Evolutionary conservation across 768 basidiomycete species (phyloP), one percentile per base, ranked within the genome.

Genomic region (Leccinum subtestaceum): DNA sequence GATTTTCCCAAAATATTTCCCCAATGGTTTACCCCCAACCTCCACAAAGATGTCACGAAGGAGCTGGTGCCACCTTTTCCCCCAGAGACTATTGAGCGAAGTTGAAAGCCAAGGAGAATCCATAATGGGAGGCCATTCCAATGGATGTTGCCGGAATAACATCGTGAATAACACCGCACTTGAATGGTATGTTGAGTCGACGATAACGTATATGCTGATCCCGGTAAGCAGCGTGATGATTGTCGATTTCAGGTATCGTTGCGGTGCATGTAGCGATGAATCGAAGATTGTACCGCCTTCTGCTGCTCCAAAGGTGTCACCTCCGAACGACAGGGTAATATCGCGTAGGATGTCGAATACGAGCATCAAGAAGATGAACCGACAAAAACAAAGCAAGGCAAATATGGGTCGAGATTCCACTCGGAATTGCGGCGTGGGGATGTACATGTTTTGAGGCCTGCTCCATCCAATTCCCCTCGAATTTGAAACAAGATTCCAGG

Each of bases 61-160:
- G 5, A 84, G 59, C 64, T 88, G 87, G 63, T 90, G 88, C 88
- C 89, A 90, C 19, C 81, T 72, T 56, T 60, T 69, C 4, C 79
- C 75, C 89, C 88, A 90, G 57, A 86, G 82, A 23, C 84, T 79
- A 38, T 74, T 69, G n/a, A 90, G 70, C 4, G 86, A 88, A 3
- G 82, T 83, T 0, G 84, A 68, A 11, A 67, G 49, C 80, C 81
- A 89, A 4, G 88, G 88, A 8, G 72, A 53, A 54, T 81, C 74
- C 69, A 88, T 87, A 23, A 84, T 58, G 1, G 85, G 87, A 0
- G 88, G 88, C 86, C 86, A 89, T 52, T 83, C 76, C 0, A 72
- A 74, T 0, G 80, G 79, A 49, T 74, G 61, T 66, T 87, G 84
- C 25, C 68, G 65, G 48, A 87, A 77, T 31, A 85, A 51, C 38